phyloP scores from a whole-genome alignment of 495 filamentous ascomycete species.

The Elasticomyces elasticus region DNA sequence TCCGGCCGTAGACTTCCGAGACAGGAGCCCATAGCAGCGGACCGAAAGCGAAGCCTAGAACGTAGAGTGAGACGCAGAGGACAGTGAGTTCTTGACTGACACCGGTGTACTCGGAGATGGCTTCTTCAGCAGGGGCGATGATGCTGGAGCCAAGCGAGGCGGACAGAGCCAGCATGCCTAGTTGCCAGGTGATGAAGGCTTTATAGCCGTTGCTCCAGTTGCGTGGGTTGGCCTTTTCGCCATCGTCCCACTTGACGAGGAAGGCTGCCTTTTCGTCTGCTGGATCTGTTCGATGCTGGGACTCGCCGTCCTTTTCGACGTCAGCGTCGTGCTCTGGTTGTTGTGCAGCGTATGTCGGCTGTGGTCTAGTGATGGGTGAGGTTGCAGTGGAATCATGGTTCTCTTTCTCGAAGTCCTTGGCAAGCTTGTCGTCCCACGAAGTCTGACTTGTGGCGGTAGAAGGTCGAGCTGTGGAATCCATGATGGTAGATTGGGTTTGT shows the following conservation, averaged over 20 bases:
- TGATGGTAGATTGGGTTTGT: no score
- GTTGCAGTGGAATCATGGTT: background rate
- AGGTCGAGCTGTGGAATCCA: no score
- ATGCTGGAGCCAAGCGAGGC: constrained; percentile 43
- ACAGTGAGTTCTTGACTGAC: constrained; percentile 32
- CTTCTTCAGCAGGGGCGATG: constrained; percentile 38
- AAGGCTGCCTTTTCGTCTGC: constrained; percentile 12
- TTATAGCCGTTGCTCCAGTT: constrained; percentile 40
- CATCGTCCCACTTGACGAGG: constrained; percentile 13
- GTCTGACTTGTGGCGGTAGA: background rate
- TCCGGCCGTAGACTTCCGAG: constrained; percentile 37
- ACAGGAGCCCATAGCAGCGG: constrained; percentile 35
- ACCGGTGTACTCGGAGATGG: constrained; percentile 32
- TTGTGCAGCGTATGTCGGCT: background rate
- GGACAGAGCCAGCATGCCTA: constrained; percentile 42
- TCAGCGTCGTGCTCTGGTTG: constrained; percentile 2
- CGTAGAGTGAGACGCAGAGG: constrained; percentile 28
- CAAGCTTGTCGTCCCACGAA: constrained; percentile 4
- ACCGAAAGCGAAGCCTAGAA: constrained; percentile 29
- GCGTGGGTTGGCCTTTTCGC: constrained; percentile 33
- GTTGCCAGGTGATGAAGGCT: constrained; percentile 40
- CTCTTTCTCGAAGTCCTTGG: background rate
- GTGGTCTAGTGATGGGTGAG: background rate
- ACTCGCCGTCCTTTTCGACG: constrained; percentile 12
- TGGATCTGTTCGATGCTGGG: background rate